These are phyloP conservation scores for Fusarium mundagurra DNA, from an alignment of 2,329 filamentous ascomycete species.

Conservation along the genomic window DNA sequence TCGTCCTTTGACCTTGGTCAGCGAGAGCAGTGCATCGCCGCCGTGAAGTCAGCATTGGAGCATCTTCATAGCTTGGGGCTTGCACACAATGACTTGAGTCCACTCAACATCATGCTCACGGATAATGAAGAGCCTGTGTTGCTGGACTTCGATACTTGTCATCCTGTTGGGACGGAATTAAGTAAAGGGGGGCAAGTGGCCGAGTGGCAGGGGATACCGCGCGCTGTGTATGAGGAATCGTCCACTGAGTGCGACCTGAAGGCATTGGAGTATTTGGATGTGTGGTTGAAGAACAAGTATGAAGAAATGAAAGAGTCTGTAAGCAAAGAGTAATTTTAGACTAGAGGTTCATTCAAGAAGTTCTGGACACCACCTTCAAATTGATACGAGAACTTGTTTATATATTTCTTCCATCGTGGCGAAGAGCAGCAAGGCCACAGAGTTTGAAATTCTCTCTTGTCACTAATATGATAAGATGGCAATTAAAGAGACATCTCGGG, in stretches of 20 bases:
- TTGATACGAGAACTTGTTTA: no score
- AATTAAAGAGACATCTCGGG: not conserved
- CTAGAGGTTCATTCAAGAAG: fast-evolving
- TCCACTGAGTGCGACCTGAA: not conserved
- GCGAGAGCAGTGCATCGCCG: not conserved
- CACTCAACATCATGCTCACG: not conserved
- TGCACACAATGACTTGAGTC: not conserved
- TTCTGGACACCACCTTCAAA: not conserved
- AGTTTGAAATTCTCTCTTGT: not conserved
- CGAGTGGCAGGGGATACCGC: not conserved
- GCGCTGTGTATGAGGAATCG: not conserved
- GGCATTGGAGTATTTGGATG: not conserved
- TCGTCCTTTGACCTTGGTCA: not conserved
- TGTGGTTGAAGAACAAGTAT: not conserved
- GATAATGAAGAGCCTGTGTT: not conserved
- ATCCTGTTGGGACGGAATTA: not conserved
- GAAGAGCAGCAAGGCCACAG: not conserved
- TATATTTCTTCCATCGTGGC: fast-evolving
- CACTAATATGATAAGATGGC: fast-evolving
- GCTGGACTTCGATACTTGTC: not conserved
- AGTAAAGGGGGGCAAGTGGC: not conserved
- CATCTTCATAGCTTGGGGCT: not conserved
- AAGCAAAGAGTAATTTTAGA: not conserved
- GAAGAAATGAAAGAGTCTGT: not conserved
- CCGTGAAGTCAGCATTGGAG: not conserved